Base-by-base conservation (phyloP, 768 basidiomycete species). In the Clitopilus hobsonii region DNA sequence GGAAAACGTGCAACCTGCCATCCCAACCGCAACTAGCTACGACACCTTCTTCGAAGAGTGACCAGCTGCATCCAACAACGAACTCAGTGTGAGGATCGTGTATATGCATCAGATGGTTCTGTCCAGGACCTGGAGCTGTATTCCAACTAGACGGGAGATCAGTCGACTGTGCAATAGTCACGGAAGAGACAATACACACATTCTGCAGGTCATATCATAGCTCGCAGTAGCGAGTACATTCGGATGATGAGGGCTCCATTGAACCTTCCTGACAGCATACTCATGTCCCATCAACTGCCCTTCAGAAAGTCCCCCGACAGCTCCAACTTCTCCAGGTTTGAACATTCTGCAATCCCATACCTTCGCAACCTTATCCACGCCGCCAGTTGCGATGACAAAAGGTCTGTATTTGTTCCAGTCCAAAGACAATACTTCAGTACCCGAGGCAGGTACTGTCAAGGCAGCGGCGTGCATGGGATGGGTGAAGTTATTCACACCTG, bases 331-430 rank as follows among this genome's bases (percentile, higher is more conserved):
- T 3, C 76, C 77, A 0, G 78, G 64, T 61, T 86, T 81, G 48
- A 91, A 77, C 89, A 92, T 93, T 36, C 94, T 85, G 63, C 90
- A 88, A 65, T 96, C 93, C 88, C 92, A 94, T 13, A 93, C 75
- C 59, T 84, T 86, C 54, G 86, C 76, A 11, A 75, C 63, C 66
- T 86, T 88, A 69, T 95, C 92, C 25, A 94, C 89, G 26, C 88
- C 88, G 1, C 79, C 86, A 58, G 84, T 90, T 1, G 91, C 93
- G 54, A 95, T 73, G 10, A 85, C 69, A 62, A 85, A 83, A 6
- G 89, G 88, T 2, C 82, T 81, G 66, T 95, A 96, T 67, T 96
- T 96, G 69, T 96, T 96, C 91, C 92, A 96, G 60, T 95, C 94
- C 27, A 94, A 67, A 3, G 87, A 78, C 22, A 96, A 81, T 10